These are phyloP conservation scores for Adenanthera pavonina DNA, from an alignment of 306 rosid species.

Conservation along the genomic window DNA sequence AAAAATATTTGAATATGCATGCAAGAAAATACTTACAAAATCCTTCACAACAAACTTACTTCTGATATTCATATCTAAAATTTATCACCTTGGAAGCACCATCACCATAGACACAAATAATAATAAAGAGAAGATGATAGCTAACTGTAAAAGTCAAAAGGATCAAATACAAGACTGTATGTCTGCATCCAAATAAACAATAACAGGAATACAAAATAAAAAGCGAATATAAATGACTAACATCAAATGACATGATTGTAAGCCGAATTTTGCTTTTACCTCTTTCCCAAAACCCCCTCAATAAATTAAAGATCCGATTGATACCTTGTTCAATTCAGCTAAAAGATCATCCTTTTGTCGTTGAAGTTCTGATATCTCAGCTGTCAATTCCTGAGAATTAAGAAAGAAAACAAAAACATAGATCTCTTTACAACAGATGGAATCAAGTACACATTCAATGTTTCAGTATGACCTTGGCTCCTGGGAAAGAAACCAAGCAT, in stretches of 20 bases:
- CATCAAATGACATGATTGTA: background rate
- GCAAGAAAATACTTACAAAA: background rate
- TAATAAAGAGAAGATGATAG: background rate
- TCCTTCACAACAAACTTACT: background rate
- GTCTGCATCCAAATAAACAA: background rate
- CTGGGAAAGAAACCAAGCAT: slow-evolving; percentile 11
- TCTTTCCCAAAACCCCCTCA: background rate
- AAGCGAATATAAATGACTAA: background rate
- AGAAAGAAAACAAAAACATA: slow-evolving; percentile 4
- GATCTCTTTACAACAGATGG: slow-evolving; percentile 36
- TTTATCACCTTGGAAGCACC: background rate
- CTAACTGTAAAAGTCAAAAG: background rate
- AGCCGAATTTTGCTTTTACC: background rate
- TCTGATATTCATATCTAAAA: background rate
- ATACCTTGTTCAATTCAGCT: slow-evolving; percentile 88
- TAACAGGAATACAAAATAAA: background rate
- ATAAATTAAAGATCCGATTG: background rate
- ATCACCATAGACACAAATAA: background rate
- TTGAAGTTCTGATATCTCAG: slow-evolving; percentile 85
- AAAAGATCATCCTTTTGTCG: slow-evolving; percentile 83
- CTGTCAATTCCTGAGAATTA: slow-evolving; percentile 69
- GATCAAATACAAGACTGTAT: background rate
- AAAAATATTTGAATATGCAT: slow-evolving; percentile 4
- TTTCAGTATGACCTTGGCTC: slow-evolving; percentile 28
- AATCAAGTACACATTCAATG: slow-evolving; percentile 27